phyloP scores from a whole-genome alignment of 2,329 filamentous ascomycete species.

The Grosmannia huntii region DNA sequence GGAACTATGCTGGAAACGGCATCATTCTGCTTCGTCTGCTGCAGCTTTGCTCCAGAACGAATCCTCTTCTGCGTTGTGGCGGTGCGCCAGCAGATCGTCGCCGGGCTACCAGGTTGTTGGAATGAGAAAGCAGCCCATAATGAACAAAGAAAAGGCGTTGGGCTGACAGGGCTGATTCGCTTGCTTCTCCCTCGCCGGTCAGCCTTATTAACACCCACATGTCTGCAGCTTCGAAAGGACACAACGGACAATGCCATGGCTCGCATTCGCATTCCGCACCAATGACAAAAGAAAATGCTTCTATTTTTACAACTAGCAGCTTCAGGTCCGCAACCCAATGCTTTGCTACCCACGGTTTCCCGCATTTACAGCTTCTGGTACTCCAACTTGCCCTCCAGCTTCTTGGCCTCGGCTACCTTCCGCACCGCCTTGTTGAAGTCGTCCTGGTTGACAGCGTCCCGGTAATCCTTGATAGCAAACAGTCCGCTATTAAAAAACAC shows the following conservation, averaged over 20 bases:
- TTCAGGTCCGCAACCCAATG: background rate
- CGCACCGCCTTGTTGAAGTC: slow-evolving; percentile 99
- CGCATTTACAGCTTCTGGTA: slow-evolving; percentile 74
- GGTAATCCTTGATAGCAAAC: slow-evolving; percentile 96
- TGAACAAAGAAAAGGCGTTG: background rate
- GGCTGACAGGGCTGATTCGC: background rate
- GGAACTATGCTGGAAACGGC: background rate
- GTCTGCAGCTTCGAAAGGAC: background rate
- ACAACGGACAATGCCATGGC: background rate
- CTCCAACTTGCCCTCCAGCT: slow-evolving; percentile 94
- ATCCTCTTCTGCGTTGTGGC: no score
- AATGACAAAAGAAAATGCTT: background rate
- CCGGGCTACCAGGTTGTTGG: no score
- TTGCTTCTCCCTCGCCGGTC: background rate
- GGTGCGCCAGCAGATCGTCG: background rate
- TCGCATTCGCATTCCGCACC: background rate
- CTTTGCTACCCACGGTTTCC: background rate
- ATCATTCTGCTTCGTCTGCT: background rate
- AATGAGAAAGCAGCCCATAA: background rate
- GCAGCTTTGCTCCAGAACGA: no score
- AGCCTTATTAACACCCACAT: background rate
- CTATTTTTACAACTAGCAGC: background rate
- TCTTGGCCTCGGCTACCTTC: slow-evolving; percentile 96
- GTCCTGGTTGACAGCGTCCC: slow-evolving; percentile 92
- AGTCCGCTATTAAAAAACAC: slow-evolving; percentile 48